phyloP scores from a whole-genome alignment of 495 filamentous ascomycete species.

The Xylaria sp. region DNA sequence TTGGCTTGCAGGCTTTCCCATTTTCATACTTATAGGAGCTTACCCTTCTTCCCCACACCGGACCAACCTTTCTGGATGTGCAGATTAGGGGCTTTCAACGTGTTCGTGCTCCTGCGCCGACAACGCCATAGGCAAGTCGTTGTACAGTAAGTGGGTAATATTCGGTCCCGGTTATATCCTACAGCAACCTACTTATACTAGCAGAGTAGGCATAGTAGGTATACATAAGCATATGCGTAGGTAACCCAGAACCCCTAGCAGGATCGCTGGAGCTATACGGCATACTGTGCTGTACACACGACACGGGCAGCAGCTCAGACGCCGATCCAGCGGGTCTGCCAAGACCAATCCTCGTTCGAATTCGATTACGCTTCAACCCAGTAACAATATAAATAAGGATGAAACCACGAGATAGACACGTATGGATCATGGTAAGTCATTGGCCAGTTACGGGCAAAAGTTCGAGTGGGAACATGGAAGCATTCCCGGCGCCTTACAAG shows the following conservation, averaged over 20 bases:
- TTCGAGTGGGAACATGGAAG: not conserved
- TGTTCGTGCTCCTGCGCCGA: constrained; percentile 14
- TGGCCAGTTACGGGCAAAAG: not conserved
- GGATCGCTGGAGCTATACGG: not conserved
- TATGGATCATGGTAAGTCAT: not conserved
- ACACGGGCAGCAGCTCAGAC: constrained; percentile 7
- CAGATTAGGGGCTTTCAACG: constrained; percentile 22
- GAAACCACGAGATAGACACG: constrained; percentile 11
- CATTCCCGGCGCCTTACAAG: not conserved
- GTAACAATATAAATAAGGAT: not conserved
- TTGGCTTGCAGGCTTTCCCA: not conserved
- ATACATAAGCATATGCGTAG: no score
- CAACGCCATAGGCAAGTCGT: not conserved
- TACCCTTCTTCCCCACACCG: constrained; percentile 11
- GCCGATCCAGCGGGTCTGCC: constrained; percentile 19
- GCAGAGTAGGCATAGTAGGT: no score
- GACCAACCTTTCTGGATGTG: not conserved
- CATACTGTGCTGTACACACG: not conserved
- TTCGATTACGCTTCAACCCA: not conserved
- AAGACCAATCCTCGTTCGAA: constrained; percentile 9
- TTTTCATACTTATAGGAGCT: not conserved
- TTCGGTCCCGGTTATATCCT: not conserved
- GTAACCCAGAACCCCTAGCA: no score
- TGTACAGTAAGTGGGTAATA: not conserved
- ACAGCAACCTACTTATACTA: not conserved